Evolutionary conservation across 441 rosid species (phyloP).

Genomic region (Gossypium laxum): DNA sequence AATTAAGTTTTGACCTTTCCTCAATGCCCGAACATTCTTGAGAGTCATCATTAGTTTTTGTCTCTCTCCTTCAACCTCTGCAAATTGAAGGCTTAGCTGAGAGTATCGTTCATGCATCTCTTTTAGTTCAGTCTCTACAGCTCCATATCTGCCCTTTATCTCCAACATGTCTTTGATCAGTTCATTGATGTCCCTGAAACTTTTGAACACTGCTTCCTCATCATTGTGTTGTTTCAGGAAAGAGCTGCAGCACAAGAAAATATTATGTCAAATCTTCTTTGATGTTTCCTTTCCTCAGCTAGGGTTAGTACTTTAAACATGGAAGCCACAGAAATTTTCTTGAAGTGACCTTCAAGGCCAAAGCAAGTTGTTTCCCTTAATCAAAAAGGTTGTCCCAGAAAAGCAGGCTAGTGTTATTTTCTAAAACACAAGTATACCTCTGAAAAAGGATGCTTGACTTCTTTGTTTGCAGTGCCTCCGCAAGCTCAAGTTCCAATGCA

Average conservation of each 20-base stretch:
- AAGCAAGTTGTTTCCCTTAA: background rate
- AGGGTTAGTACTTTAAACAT: background rate
- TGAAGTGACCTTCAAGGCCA: background rate
- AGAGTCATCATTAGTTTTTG: constrained; percentile 80
- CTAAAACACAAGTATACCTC: constrained; percentile 38
- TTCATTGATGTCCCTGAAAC: constrained; percentile 89
- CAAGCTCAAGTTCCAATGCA: constrained; percentile 88
- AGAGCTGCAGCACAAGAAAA: constrained; percentile 45
- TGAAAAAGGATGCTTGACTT: constrained; percentile 65
- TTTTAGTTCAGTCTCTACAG: constrained; percentile 55
- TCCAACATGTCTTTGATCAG: constrained; percentile 82
- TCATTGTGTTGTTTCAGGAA: constrained; percentile 77
- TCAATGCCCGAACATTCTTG: constrained; percentile 68
- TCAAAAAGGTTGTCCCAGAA: background rate
- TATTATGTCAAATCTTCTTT: background rate
- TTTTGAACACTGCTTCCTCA: constrained; percentile 80
- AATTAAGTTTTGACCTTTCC: constrained; percentile 39
- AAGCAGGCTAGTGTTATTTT: background rate
- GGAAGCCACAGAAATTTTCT: background rate
- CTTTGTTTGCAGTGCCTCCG: constrained; percentile 73
- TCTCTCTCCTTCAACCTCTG: constrained; percentile 78
- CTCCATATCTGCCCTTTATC: constrained; percentile 52
- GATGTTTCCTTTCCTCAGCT: background rate
- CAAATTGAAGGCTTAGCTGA: constrained; percentile 68
- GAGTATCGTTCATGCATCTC: constrained; percentile 80